A percentile compares a stretch with the other conserved stretches of the same genome.
Evolutionary conservation across 1,139 yeast species (phyloP).

Genomic region (Scheffersomyces illinoinensis): DNA sequence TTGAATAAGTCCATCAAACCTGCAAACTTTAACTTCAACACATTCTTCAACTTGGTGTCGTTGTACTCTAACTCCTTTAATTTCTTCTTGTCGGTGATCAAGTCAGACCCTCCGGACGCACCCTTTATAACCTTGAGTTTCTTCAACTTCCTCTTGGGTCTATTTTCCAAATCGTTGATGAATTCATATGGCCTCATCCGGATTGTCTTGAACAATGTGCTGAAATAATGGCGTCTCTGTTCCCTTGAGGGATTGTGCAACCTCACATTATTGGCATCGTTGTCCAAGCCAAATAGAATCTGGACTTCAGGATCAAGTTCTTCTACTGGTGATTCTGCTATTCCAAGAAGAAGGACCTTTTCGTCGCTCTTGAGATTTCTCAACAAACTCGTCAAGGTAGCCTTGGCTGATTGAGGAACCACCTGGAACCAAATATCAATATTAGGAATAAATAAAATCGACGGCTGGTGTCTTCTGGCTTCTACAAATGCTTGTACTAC

Average conservation of each 20-base stretch:
- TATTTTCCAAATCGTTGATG: slow-evolving; percentile 49
- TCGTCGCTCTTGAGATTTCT: slow-evolving; percentile 73
- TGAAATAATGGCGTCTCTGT: slow-evolving; percentile 55
- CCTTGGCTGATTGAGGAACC: slow-evolving; percentile 66
- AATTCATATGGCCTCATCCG: slow-evolving; percentile 67
- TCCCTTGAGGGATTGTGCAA: slow-evolving; percentile 43
- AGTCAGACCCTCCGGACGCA: slow-evolving; percentile 10
- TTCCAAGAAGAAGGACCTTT: slow-evolving; percentile 72
- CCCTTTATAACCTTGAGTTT: slow-evolving; percentile 28
- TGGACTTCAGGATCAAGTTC: slow-evolving; percentile 39
- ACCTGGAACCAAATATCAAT: slow-evolving; percentile 76
- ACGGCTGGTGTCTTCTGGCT: slow-evolving; percentile 87
- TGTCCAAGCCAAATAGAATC: slow-evolving; percentile 53
- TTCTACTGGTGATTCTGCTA: slow-evolving; percentile 53
- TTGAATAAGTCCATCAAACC: slow-evolving; percentile 89
- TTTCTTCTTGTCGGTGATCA: slow-evolving; percentile 27
- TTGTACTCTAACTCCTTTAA: slow-evolving; percentile 58
- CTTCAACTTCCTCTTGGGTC: slow-evolving; percentile 52
- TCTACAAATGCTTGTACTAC: slow-evolving; percentile 85
- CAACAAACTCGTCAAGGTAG: slow-evolving; percentile 71
- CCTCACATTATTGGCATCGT: slow-evolving; percentile 46
- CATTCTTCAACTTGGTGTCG: slow-evolving; percentile 82
- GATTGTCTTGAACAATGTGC: slow-evolving; percentile 55
- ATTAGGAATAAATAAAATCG: slow-evolving; percentile 82
- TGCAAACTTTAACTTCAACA: slow-evolving; percentile 80